Evolutionary conservation across 2,329 filamentous ascomycete genomes (phyloP).

Genomic region (Colletotrichum tanaceti): DNA sequence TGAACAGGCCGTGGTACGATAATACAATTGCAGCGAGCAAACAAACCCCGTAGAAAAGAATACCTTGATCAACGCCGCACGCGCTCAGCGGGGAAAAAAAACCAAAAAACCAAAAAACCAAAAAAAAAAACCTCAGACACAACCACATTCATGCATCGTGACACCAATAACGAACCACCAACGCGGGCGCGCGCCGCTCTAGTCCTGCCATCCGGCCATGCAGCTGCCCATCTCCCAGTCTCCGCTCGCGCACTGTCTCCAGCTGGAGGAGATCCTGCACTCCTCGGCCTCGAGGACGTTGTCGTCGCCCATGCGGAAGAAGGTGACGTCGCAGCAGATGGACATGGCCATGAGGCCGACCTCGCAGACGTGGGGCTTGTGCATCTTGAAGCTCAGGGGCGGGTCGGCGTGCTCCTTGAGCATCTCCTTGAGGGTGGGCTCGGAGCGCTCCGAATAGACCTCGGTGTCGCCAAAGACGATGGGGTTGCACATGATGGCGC

Average conservation of each 20-base stretch:
- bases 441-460: slow-evolving; percentile 44
- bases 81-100: too few relatives aligned
- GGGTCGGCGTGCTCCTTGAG: slow-evolving; percentile 46
- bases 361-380: slow-evolving; percentile 51
- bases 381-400: slow-evolving; percentile 49
- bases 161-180: neutral
- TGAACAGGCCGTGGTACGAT: slow-evolving; percentile 23
- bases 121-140: neutral
- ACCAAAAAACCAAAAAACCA: too few relatives aligned
- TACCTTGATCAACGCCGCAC: slow-evolving; percentile 20
- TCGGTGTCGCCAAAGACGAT: slow-evolving; percentile 46
- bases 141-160: neutral
- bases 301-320: slow-evolving; percentile 45
- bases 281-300: slow-evolving; percentile 46
- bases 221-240: slow-evolving; percentile 47
- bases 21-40: slow-evolving; percentile 15
- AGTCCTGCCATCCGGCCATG: slow-evolving; percentile 40
- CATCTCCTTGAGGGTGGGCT: slow-evolving; percentile 47
- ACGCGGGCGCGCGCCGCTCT: neutral
- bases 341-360: slow-evolving; percentile 53
- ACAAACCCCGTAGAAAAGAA: neutral
- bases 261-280: slow-evolving; percentile 47
- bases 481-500: slow-evolving; percentile 53
- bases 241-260: slow-evolving; percentile 53
- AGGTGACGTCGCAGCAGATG: slow-evolving; percentile 49